These are phyloP conservation scores for Bryum argenteum DNA, from an alignment of 225 moss, liverwort and hornwort genomes.

Conservation along the genomic window DNA sequence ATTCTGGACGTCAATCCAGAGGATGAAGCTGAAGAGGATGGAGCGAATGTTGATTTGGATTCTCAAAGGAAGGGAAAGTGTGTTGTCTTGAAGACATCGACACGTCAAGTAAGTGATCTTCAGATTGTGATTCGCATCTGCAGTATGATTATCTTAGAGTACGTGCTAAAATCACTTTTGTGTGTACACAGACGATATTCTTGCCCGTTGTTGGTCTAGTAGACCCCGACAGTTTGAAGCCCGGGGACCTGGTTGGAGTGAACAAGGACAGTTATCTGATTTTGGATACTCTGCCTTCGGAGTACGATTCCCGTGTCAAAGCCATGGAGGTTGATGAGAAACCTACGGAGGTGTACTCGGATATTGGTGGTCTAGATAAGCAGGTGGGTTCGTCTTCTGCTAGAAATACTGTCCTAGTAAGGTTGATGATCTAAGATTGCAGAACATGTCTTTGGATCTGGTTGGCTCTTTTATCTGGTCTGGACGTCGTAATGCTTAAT, in stretches of 20 bases:
- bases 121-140: background rate
- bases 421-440: slow-evolving; percentile 8
- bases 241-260: slow-evolving; percentile 92
- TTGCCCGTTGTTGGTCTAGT: slow-evolving; percentile 93
- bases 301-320: slow-evolving; percentile 89
- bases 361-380: slow-evolving; percentile 94
- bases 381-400: slow-evolving; percentile 55
- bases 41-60: slow-evolving; percentile 94
- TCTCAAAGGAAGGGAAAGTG: slow-evolving; percentile 95
- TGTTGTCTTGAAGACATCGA: slow-evolving; percentile 94
- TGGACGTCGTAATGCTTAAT: background rate
- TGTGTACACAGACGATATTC: slow-evolving; percentile 70
- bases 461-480: background rate
- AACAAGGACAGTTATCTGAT: slow-evolving; percentile 95
- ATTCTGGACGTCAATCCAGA: slow-evolving; percentile 91
- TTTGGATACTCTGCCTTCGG: slow-evolving; percentile 88
- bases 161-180: slow-evolving; percentile 28
- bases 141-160: background rate
- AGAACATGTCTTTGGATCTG: background rate
- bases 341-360: slow-evolving; percentile 87
- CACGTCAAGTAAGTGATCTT: slow-evolving; percentile 74
- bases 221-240: slow-evolving; percentile 83
- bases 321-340: slow-evolving; percentile 97
- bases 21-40: slow-evolving; percentile 97
- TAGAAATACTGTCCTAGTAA: background rate